Base-by-base conservation (phyloP, 1,284 basidiomycete species). In the Apiotrichum sp. region DNA sequence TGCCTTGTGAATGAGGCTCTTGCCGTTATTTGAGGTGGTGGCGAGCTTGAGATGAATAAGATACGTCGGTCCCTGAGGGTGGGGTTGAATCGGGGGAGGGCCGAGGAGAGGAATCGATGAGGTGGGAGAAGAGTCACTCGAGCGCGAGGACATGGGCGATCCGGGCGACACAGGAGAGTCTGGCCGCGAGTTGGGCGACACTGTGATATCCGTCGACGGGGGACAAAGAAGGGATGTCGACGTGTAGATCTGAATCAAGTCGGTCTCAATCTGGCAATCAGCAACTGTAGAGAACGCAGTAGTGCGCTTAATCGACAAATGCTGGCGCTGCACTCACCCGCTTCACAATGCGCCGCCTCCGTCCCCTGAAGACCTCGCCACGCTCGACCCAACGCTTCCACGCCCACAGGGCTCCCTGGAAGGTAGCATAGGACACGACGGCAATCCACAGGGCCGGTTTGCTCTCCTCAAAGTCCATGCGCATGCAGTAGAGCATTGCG, bases 401-500 rank as follows among this genome's bases (percentile, higher is more conserved):
- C 9, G 58, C 68, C 71, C 71, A 74, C 38, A 74, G 58, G 3
- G 59, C 60, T 4, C 55, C 56, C 57, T 74, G 72, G 41, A 74
- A 58, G 1, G 61, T 54, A 32, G 61, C 63, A 61, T 72, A 74
- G 9, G 63, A 64, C 55, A 86, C 82, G 62, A 93, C 81, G 5
- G 89, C 90, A 29, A 81, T 80, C 81, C 85, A 86, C 31, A 92
- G 83, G 39, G 83, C 83, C 10, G 84, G 82, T 75, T 93, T 93
- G 59, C 86, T 84, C 69, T 86, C 81, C 72, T 93, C 88, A 71
- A 93, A 95, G n/a, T 87, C 84, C 55, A 86, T 79, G 68, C 86
- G 85, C 75, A 85, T 89, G 44, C 89, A 87, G 67, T 93, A 93
- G 47, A 88, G 78, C 29, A 84, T 86, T n/a, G 88, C 89, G 5